phyloP scores from a whole-genome alignment of 441 rosid genomes.

The Euphorbia celastroides region DNA sequence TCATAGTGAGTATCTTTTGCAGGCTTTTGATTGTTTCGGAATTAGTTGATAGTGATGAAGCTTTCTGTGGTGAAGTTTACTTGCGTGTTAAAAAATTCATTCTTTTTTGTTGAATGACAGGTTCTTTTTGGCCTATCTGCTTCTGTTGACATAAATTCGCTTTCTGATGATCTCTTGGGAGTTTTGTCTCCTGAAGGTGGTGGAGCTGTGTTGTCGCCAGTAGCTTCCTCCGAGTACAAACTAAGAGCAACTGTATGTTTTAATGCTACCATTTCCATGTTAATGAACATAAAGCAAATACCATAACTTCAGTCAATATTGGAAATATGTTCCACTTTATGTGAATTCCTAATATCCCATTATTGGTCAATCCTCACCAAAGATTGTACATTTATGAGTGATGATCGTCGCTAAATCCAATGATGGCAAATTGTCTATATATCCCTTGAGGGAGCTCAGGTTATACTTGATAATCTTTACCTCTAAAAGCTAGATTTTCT shows the following conservation, averaged over 20 bases:
- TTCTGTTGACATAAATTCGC: slow-evolving; percentile 38
- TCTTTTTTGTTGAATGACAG: slow-evolving; percentile 24
- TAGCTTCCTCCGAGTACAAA: slow-evolving; percentile 66
- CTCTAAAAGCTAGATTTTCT: background rate
- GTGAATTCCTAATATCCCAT: background rate
- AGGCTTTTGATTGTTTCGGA: background rate
- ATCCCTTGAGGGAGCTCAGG: background rate
- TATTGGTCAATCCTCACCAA: background rate
- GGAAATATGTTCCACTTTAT: background rate
- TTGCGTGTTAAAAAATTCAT: background rate
- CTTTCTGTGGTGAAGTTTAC: background rate
- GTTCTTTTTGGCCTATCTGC: slow-evolving; percentile 60
- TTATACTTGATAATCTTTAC: background rate
- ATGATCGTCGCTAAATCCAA: background rate
- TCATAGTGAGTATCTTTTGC: slow-evolving; percentile 51
- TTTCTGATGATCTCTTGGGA: slow-evolving; percentile 43
- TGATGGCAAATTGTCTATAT: background rate
- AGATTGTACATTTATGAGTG: background rate
- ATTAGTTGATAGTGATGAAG: background rate
- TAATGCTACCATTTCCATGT: background rate
- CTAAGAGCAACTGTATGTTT: slow-evolving; percentile 61
- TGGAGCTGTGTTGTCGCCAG: slow-evolving; percentile 31
- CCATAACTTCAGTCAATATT: background rate
- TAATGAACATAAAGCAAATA: background rate
- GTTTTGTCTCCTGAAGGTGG: slow-evolving; percentile 33